Evolutionary conservation across 192 early-diverging fungal genomes (phyloP).

Genomic region (Coemansia asiatica): DNA sequence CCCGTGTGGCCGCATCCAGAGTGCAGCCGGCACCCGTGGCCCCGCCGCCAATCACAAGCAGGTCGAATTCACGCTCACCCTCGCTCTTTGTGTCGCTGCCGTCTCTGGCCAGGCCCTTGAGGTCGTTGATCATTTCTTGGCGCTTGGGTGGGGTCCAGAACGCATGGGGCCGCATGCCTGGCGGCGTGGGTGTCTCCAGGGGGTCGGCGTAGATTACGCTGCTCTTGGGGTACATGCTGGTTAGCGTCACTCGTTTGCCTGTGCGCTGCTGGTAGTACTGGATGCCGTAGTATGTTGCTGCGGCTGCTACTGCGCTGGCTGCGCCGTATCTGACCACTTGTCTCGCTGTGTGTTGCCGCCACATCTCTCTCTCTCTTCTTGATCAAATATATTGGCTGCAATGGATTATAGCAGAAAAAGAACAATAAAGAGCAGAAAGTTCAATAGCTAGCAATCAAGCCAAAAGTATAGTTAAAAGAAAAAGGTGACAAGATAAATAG

Average conservation of each 20-base stretch:
- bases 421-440: too few relatives aligned
- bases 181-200: conserved; percentile 34
- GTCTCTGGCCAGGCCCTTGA: conserved; percentile 54
- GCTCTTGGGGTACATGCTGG: conserved; percentile 12
- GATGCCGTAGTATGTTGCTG: conserved; percentile 26
- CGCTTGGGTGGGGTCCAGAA: conserved; percentile 78
- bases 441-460: too few relatives aligned
- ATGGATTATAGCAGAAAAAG: too few relatives aligned
- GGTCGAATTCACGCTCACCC: conserved; percentile 65
- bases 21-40: conserved; percentile 92
- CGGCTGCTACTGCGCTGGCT: conserved; percentile 23
- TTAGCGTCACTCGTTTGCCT: neutral
- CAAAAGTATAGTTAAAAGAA: too few relatives aligned
- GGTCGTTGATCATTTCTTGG: conserved; percentile 67
- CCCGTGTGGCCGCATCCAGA: conserved; percentile 90
- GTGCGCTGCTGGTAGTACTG: conserved; percentile 21
- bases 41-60: conserved; percentile 91
- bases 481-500: neutral
- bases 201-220: conserved; percentile 36
- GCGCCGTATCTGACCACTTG: conserved; percentile 27
- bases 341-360: conserved; percentile 43
- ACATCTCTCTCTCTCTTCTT: too few relatives aligned
- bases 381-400: too few relatives aligned
- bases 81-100: conserved; percentile 48
- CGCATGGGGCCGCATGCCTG: conserved; percentile 57